A percentile compares a stretch with the other conserved stretches of the same genome.
Evolutionary conservation across 805 yeast genomes (phyloP).

Genomic region (Metahyphopichia silvanorum): DNA sequence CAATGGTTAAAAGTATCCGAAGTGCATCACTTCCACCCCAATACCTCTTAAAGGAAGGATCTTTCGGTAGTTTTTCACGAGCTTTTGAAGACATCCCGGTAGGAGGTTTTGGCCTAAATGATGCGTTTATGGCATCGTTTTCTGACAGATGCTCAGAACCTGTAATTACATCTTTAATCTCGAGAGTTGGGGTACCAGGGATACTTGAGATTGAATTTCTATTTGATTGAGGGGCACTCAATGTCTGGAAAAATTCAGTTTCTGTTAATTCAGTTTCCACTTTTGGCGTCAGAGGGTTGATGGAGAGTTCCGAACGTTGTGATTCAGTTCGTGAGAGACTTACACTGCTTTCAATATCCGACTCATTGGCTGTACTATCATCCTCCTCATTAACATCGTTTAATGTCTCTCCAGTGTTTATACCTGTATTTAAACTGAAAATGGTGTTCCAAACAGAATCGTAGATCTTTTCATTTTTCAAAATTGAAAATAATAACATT

Average conservation of each 20-base stretch:
- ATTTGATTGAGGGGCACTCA: conserved; percentile 1
- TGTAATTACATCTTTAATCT: conserved; percentile 3
- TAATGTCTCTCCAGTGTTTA: conserved; percentile 18
- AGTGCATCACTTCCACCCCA: conserved; percentile 60
- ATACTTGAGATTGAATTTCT: conserved; percentile 2
- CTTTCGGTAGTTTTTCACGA: conserved; percentile 49
- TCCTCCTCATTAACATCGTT: conserved; percentile 10
- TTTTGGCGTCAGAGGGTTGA: conserved; percentile 1
- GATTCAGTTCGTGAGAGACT: conserved; percentile 5
- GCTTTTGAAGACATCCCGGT: conserved; percentile 61
- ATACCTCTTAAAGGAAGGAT: conserved; percentile 45
- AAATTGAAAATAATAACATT: conserved; percentile 49
- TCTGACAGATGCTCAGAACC: not conserved
- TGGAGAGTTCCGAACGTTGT: conserved; percentile 8
- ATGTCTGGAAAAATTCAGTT: conserved; percentile 7
- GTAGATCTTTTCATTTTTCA: conserved; percentile 38
- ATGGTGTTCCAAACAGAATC: conserved; percentile 34
- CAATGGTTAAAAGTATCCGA: conserved; percentile 33
- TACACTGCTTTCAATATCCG: not conserved
- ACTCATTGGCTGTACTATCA: conserved; percentile 1
- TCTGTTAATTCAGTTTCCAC: conserved; percentile 5
- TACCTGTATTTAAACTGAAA: conserved; percentile 20
- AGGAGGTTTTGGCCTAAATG: conserved; percentile 50
- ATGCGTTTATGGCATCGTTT: conserved; percentile 30
- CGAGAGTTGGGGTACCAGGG: conserved; percentile 1